Conservation (phyloP, 1,284 basidiomycete species). For the Apiotrichum siamense region DNA sequence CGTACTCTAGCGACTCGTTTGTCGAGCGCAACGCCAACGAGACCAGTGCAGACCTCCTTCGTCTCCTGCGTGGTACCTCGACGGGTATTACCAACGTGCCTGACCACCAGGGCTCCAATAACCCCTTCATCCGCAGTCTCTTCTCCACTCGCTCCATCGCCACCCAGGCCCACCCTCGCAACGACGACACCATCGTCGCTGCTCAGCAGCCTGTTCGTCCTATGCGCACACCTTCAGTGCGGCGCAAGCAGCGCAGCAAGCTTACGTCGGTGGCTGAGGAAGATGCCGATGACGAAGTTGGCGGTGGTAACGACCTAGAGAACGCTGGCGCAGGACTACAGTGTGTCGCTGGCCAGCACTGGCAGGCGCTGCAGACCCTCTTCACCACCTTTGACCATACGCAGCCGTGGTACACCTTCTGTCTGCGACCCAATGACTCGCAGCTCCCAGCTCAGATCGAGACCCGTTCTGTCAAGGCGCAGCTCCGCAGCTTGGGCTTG, state of each 20-base stretch:
- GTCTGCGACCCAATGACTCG: conserved; percentile 88
- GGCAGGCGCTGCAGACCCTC: conserved; percentile 70
- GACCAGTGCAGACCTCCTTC: conserved; percentile 88
- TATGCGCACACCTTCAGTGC: conserved; percentile 82
- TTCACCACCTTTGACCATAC: conserved; percentile 86
- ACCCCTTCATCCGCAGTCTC: conserved; percentile 83
- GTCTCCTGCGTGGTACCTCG: conserved; percentile 63
- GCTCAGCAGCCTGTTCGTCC: conserved; percentile 89
- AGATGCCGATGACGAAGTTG: conserved; percentile 48
- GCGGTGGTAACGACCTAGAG: conserved; percentile 51
- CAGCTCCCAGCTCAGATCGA: conserved; percentile 91
- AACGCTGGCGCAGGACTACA: conserved; percentile 59
- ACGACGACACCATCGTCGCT: conserved; percentile 88
- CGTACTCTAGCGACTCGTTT: conserved; percentile 85
- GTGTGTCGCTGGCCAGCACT: conserved; percentile 84
- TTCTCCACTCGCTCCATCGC: conserved; percentile 84
- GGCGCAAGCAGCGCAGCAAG: conserved; percentile 60
- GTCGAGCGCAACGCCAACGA: conserved; percentile 83
- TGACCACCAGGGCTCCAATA: conserved; percentile 68
- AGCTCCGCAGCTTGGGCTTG: conserved; percentile 75
- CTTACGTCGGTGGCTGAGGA: conserved; percentile 56
- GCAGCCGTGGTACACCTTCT: conserved; percentile 88
- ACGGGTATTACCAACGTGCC: conserved; percentile 21
- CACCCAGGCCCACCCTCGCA: conserved; percentile 80
- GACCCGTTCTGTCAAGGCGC: conserved; percentile 82